These are phyloP conservation scores for Ogataea pignaliae DNA, from an alignment of 805 yeast genomes.

Conservation along the genomic window DNA sequence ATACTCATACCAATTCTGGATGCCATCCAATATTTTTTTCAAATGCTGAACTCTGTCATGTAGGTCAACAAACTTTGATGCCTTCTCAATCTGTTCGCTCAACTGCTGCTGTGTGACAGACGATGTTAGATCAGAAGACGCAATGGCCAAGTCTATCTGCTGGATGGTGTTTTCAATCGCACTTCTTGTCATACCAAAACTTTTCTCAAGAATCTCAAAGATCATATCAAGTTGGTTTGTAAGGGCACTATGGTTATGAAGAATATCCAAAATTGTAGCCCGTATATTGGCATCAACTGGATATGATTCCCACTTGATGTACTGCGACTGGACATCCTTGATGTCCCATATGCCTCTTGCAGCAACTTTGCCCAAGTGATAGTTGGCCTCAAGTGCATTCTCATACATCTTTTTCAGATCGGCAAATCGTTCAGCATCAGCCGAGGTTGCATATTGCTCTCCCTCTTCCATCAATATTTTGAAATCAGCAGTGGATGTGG, in stretches of 20 bases:
- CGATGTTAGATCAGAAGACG: conserved; percentile 6
- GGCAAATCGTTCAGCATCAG: conserved; percentile 12
- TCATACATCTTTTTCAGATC: conserved; percentile 10
- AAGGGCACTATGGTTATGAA: conserved; percentile 73
- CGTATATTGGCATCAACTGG: conserved; percentile 13
- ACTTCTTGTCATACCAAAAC: conserved; percentile 1
- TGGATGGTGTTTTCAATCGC: conserved; percentile 17
- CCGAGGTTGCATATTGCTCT: conserved; percentile 8
- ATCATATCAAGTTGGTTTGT: conserved; percentile 23
- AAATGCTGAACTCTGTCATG: conserved; percentile 4
- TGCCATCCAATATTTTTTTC: conserved; percentile 4
- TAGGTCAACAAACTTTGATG: conserved; percentile 9
- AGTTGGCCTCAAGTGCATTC: conserved; percentile 13
- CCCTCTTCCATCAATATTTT: conserved; percentile 23
- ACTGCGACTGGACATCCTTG: conserved; percentile 5
- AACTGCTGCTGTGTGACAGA: conserved; percentile 4
- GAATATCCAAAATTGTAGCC: conserved; percentile 57
- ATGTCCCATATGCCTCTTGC: conserved; percentile 1
- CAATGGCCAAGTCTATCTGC: conserved; percentile 8
- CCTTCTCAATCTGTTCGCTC: conserved; percentile 8
- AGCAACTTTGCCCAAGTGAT: conserved; percentile 3
- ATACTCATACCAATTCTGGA: conserved; percentile 14
- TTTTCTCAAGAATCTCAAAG: conserved; percentile 4
- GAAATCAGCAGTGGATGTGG: conserved; percentile 15
- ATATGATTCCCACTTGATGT: conserved; percentile 9